Conservation (phyloP, 768 basidiomycete species). For the Neoboletus subvelutipes region DNA sequence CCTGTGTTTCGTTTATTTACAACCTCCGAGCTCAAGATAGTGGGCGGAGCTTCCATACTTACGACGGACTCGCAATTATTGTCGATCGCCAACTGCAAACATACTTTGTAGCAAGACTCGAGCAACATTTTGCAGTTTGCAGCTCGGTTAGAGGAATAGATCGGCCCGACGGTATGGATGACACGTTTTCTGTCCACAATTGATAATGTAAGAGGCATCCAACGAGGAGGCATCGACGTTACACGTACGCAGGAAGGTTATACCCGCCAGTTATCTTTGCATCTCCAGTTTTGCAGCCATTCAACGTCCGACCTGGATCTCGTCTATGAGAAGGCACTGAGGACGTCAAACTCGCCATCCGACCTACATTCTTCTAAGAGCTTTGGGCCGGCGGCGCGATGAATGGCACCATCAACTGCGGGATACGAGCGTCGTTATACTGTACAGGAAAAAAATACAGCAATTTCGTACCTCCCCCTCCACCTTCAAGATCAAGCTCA, state of each 20-base stretch:
- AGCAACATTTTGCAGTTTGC: conserved; percentile 53
- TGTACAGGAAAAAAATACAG: not conserved
- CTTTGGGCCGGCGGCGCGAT: conserved; percentile 65
- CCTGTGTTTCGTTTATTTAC: conserved; percentile 40
- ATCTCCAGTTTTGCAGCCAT: conserved; percentile 69
- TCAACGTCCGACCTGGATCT: conserved; percentile 67
- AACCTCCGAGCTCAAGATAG: not conserved
- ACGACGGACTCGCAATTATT: conserved; percentile 67
- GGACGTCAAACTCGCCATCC: not conserved
- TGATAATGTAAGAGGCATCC: not conserved
- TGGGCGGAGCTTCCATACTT: conserved; percentile 4
- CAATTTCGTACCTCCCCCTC: conserved; percentile 63
- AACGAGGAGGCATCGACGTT: conserved; percentile 27
- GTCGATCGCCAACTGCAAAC: conserved; percentile 60
- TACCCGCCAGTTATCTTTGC: conserved; percentile 82
- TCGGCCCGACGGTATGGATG: conserved; percentile 81
- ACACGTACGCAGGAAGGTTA: conserved; percentile 63
- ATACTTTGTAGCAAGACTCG: conserved; percentile 64
- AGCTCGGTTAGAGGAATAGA: conserved; percentile 43
- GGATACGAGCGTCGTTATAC: not conserved
- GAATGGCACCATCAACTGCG: conserved; percentile 81
- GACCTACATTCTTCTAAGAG: conserved; percentile 68
- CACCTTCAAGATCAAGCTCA: conserved; percentile 46
- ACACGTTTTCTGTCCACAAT: conserved; percentile 54
- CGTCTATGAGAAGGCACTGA: not conserved